Percentiles rank a stretch among this genome's conserved stretches.
phyloP scores from a whole-genome alignment of 2,329 filamentous ascomycete species.

The Stachybotrys chlorohalonatus region DNA sequence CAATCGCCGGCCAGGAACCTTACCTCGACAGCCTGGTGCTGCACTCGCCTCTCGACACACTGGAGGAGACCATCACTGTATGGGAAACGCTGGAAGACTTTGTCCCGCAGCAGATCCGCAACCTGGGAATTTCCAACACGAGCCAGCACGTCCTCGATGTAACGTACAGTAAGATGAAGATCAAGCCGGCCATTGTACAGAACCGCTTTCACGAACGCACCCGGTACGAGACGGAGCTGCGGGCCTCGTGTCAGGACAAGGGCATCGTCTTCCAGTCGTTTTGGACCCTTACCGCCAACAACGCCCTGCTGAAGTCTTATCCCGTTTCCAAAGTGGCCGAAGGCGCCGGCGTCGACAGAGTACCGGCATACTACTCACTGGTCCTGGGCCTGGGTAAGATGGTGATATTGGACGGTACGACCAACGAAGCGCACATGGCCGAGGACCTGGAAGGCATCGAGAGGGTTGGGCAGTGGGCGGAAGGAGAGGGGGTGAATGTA shows the following conservation, averaged over 20 bases:
- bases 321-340: conserved; percentile 43
- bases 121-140: conserved; percentile 71
- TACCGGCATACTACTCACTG: conserved; percentile 37
- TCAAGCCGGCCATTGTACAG: conserved; percentile 55
- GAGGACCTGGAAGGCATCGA: conserved; percentile 36
- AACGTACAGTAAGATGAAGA: conserved; percentile 34
- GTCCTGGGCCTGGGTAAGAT: conserved; percentile 35
- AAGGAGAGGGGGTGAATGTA: conserved; percentile 28
- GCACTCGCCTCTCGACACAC: conserved; percentile 44
- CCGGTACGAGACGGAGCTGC: conserved; percentile 49
- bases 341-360: conserved; percentile 22
- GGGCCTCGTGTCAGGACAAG: conserved; percentile 36
- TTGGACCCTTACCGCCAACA: conserved; percentile 44
- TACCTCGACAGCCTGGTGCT: conserved; percentile 70
- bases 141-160: conserved; percentile 44
- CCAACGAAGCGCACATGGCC: conserved; percentile 35
- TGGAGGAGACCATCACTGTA: conserved; percentile 46
- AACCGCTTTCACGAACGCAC: conserved; percentile 61
- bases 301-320: conserved; percentile 21
- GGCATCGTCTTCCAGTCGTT: conserved; percentile 42
- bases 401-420: conserved; percentile 38
- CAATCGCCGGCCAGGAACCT: conserved; percentile 23
- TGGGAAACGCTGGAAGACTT: conserved; percentile 60
- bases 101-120: conserved; percentile 53
- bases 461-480: conserved; percentile 31